Base-by-base conservation (phyloP, 768 basidiomycete species). In the Naganishia friedmannii region DNA sequence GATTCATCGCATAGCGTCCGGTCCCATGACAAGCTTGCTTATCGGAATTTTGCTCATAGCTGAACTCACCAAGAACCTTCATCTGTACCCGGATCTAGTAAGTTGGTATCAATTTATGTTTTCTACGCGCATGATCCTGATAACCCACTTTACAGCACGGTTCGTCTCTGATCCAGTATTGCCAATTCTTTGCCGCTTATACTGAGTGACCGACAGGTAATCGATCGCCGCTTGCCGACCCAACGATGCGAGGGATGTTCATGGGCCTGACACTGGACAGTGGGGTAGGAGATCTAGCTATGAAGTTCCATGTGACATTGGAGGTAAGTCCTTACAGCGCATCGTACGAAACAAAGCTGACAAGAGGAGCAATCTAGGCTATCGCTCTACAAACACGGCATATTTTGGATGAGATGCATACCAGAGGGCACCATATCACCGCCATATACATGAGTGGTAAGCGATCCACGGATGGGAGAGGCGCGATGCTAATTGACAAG, bases 381-480 rank as follows among this genome's bases (percentile, higher is more conserved):
- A 94, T 99, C 80, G 90, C 93, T 19, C 86, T 96, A 28, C 94
- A 97, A 81, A 96, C 93, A 34, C 86, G 91, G 13, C 93, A 96
- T 81, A 98, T 99, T 80, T 84, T 98, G 70, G 91, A 93, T 76
- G 86, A 87, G 71, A 89, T 98, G 85, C 95, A 97, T 82, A 79
- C 78, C n/a, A 86, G 88, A 29, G 95, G 94, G 0, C 95, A 98
- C 81, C 77, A 84, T 23, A 88, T 99, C 75, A 85, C 85, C 60
- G 86, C 87, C 34, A 88, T 99, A 77, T 96, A 92, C 83, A 90
- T 98, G 86, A 90, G 88, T 65, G 84, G 84, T 78, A 70, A 67
- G 77, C 71, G 17, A 34, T 13, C 34, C 21, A 13, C 17, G 21
- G 7, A 32, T 17, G 28, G 1, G 5, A 15, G 26, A 10, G 21